Evolutionary conservation across 192 early-diverging fungal species (phyloP).

Genomic region (Chytriomyces confervae): DNA sequence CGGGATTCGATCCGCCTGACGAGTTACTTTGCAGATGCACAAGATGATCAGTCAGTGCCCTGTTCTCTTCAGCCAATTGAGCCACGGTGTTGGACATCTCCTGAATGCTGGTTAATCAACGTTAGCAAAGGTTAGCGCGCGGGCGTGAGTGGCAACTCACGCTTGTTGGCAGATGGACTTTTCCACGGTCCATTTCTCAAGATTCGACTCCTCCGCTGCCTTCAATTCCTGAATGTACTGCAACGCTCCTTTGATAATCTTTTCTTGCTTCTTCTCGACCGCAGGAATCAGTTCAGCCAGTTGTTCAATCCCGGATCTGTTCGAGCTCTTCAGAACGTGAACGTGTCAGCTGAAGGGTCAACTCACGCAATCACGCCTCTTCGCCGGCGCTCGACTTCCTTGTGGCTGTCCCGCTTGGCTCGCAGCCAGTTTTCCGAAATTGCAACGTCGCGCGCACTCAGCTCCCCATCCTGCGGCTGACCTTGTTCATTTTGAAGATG

Average conservation of each 20-base stretch:
- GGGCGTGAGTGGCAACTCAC: neutral
- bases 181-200: slow-evolving; percentile 59
- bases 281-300: slow-evolving; percentile 5
- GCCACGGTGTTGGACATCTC: slow-evolving; percentile 4
- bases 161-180: slow-evolving; percentile 53
- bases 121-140: neutral
- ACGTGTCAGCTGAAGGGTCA: slow-evolving; percentile 79
- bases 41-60: neutral
- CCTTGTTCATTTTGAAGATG: too few species aligned
- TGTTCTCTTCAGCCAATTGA: slow-evolving; percentile 12
- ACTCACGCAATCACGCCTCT: slow-evolving; percentile 92
- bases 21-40: too few species aligned
- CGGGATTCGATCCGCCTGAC: too few species aligned
- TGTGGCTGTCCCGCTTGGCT: slow-evolving; percentile 71
- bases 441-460: too few species aligned
- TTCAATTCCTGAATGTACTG: slow-evolving; percentile 85
- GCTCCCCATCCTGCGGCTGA: too few species aligned
- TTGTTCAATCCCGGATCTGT: slow-evolving; percentile 35
- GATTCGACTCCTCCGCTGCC: slow-evolving; percentile 49
- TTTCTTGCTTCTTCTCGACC: slow-evolving; percentile 19
- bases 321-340: slow-evolving; percentile 74
- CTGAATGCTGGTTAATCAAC: neutral
- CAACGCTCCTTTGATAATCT: slow-evolving; percentile 51
- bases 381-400: slow-evolving; percentile 91
- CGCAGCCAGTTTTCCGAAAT: too few species aligned